phyloP scores from a whole-genome alignment of 768 basidiomycete species.

The Suillus decipiens region DNA sequence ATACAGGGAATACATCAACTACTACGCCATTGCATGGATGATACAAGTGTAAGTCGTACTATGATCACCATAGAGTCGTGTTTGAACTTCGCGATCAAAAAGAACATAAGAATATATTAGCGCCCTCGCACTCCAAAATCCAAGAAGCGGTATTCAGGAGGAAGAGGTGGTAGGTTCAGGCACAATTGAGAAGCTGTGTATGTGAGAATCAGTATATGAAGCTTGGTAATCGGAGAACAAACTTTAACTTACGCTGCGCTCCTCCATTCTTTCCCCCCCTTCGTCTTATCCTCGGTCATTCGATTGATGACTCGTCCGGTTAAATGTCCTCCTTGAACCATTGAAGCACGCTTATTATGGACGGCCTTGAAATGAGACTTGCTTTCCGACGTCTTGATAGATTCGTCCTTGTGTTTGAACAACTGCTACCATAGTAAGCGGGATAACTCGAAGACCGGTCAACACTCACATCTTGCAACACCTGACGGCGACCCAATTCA shows the following conservation, averaged over 20 bases:
- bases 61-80: background rate
- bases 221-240: background rate
- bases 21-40: background rate
- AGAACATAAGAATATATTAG: background rate
- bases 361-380: slow-evolving; percentile 83
- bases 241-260: slow-evolving; percentile 45
- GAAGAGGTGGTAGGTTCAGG: background rate
- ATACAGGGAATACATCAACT: background rate
- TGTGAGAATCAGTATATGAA: background rate
- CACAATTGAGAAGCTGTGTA: background rate
- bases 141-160: background rate
- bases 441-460: slow-evolving; percentile 3
- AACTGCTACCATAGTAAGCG: slow-evolving; percentile 37
- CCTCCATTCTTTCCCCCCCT: slow-evolving; percentile 51
- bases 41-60: background rate
- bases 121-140: background rate
- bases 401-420: slow-evolving; percentile 58
- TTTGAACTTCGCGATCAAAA: background rate
- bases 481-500: slow-evolving; percentile 45
- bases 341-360: slow-evolving; percentile 64
- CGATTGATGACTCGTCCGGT: slow-evolving; percentile 69
- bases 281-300: slow-evolving; percentile 44
- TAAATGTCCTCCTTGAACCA: slow-evolving; percentile 67
- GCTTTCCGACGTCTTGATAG: slow-evolving; percentile 40
- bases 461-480: slow-evolving; percentile 57